Base-by-base conservation (phyloP, 2,329 filamentous ascomycete species). In the Nothophoma quercina region DNA sequence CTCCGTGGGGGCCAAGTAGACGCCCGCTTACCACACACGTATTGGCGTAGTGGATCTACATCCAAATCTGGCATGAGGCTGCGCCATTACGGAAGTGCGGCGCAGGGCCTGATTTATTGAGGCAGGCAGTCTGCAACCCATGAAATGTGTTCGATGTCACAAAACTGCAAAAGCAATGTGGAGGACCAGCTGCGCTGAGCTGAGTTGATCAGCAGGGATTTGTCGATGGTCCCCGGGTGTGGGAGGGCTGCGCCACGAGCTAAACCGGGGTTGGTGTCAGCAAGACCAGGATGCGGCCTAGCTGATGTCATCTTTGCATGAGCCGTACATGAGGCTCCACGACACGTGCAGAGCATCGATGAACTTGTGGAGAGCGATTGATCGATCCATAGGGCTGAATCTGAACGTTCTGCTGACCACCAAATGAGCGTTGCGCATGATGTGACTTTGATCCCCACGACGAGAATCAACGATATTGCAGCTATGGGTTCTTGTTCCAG, bases 51-150 rank as follows among this genome's bases (percentile, higher is more conserved):
- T 40, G 45, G 45, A 39, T 51, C 19, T 29, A n/a, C 12, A 15
- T 26, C 36, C 56, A 18, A 7, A 49, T 57, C 23, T 18, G 54
- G 57, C 32, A 41, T 47, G 38, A 50, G 43, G 41, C 55, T 60
- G 57, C 59, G 59, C 60, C 60, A 60, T 50, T 21, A 45, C 56
- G 56, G 60, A 34, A 53, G 47, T 63, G 58, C 60, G 60, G 60
- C 56, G 60, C 54, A 63, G 58, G 38, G 15, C 32, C 15, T 23
- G 26, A 32, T 51, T 63, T n/a, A 18, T 10, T 5, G 10, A 5
- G 34, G 34, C 5, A 5, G 9, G 22, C 12, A 18, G 13, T 35
- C 16, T 35, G 10, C 16, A 6, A 7, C 26, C n/a, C 35, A 18
- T 8, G 21, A 6, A 3, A 19, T 5, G 8, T 13, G 5, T 40